These are phyloP conservation scores for Chalciporus chontae DNA, from an alignment of 768 basidiomycete species.

Conservation along the genomic window DNA sequence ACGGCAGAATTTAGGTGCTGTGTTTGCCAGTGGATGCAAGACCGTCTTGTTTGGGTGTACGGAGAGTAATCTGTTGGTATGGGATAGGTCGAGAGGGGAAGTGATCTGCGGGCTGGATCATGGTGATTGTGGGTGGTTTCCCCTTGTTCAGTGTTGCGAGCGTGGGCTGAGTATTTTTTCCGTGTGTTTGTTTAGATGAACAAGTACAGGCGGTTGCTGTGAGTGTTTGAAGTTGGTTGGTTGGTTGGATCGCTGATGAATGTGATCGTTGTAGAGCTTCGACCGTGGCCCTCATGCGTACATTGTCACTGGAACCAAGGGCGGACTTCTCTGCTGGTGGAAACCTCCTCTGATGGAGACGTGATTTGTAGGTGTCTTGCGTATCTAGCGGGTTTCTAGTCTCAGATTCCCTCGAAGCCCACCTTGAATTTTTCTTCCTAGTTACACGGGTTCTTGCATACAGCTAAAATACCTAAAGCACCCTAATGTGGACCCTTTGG, in stretches of 20 bases:
- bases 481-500: conserved; percentile 24
- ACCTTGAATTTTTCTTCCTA: conserved; percentile 6
- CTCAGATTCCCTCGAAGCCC: conserved; percentile 4
- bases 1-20: conserved; percentile 41
- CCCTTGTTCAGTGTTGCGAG: neutral
- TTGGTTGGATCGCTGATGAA: conserved; percentile 25
- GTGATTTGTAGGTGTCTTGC: conserved; percentile 26
- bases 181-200: conserved; percentile 27
- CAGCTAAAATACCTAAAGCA: conserved; percentile 23
- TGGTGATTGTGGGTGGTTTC: conserved; percentile 44
- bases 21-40: conserved; percentile 52
- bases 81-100: conserved; percentile 54
- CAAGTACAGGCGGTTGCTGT: conserved; percentile 34
- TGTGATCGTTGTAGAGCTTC: conserved; percentile 35
- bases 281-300: conserved; percentile 39
- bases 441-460: conserved; percentile 30
- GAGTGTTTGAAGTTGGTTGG: conserved; percentile 9
- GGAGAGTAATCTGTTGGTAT: conserved; percentile 55
- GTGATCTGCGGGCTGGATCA: conserved; percentile 61
- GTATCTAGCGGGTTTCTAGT: neutral
- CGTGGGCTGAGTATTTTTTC: conserved; percentile 5
- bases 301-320: conserved; percentile 55
- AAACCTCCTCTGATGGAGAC: conserved; percentile 28
- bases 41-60: conserved; percentile 54
- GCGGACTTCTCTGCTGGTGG: conserved; percentile 60